A percentile compares a stretch with the other conserved stretches of the same genome.
phyloP scores from a whole-genome alignment of 371 early-diverging fungal genomes.

The Capillidium heterosporum region DNA sequence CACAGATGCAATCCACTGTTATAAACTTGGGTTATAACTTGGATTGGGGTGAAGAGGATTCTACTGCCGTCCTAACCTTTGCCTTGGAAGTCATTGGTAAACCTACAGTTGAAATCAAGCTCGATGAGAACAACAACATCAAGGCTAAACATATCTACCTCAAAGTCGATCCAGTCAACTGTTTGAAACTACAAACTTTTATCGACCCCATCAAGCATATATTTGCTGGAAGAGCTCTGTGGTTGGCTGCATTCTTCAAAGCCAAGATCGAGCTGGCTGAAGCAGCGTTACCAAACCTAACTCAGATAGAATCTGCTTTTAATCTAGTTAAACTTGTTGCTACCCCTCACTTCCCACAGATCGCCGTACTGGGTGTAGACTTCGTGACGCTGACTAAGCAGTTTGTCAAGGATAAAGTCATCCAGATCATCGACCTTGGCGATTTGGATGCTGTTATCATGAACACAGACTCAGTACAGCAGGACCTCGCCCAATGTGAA shows the following conservation, averaged over 20 bases:
- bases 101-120: neutral
- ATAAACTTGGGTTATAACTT: neutral
- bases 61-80: neutral
- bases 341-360: neutral
- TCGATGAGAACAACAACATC: neutral
- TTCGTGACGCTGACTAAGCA: neutral
- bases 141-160: no score
- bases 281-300: neutral
- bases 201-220: no score
- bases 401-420: neutral
- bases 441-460: neutral
- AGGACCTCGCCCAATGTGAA: neutral
- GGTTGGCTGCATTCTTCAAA: neutral
- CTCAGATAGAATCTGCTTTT: neutral
- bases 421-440: neutral
- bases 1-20: neutral
- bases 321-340: neutral
- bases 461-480: neutral
- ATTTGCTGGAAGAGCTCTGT: no score
- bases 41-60: neutral
- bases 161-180: no score
- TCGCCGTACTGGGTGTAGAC: neutral
- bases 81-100: neutral
- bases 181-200: no score
- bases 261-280: neutral